Evolutionary conservation across 2,329 filamentous ascomycete genomes (phyloP).

Genomic region (Capronia americana): DNA sequence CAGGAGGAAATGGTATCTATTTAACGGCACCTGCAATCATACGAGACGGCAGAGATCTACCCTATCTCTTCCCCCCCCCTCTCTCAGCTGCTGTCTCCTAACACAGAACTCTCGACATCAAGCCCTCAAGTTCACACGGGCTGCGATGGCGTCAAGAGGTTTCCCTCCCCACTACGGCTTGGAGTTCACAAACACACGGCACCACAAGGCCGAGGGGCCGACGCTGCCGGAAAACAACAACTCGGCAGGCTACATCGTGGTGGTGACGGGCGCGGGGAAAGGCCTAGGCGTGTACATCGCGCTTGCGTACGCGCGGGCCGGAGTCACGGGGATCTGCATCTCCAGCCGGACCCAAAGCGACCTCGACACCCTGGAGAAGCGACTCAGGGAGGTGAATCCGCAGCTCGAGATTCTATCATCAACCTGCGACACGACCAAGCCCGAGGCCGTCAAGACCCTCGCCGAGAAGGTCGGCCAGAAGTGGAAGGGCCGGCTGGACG

Average conservation of each 20-base stretch:
- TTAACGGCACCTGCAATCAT: background rate
- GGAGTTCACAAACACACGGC: slow-evolving; percentile 27
- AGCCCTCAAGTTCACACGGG: too few relatives aligned
- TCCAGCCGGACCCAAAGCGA: slow-evolving; percentile 42
- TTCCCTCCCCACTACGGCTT: slow-evolving; percentile 25
- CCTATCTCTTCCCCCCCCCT: background rate
- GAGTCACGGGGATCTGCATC: slow-evolving; percentile 48
- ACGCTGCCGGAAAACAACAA: slow-evolving; percentile 35
- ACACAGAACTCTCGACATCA: background rate
- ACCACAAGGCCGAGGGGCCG: slow-evolving; percentile 30
- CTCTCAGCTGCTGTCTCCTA: background rate
- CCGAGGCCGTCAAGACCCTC: slow-evolving; percentile 42
- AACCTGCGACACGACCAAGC: slow-evolving; percentile 36
- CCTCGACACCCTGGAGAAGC: slow-evolving; percentile 33
- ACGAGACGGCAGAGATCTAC: background rate
- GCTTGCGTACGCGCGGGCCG: slow-evolving; percentile 44
- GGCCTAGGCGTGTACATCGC: slow-evolving; percentile 48
- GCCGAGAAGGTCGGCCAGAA: slow-evolving; percentile 40
- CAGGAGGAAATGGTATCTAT: background rate
- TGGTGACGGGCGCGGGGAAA: slow-evolving; percentile 48
- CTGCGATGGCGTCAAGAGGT: background rate
- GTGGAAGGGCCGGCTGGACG: slow-evolving; percentile 44
- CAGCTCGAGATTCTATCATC: slow-evolving; percentile 43
- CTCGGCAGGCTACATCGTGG: slow-evolving; percentile 37
- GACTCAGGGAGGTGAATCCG: slow-evolving; percentile 40